Evolutionary conservation across 106 monocot genomes (phyloP), one percentile per base, ranked within the genome.

Genomic region (Chionographis japonica): DNA sequence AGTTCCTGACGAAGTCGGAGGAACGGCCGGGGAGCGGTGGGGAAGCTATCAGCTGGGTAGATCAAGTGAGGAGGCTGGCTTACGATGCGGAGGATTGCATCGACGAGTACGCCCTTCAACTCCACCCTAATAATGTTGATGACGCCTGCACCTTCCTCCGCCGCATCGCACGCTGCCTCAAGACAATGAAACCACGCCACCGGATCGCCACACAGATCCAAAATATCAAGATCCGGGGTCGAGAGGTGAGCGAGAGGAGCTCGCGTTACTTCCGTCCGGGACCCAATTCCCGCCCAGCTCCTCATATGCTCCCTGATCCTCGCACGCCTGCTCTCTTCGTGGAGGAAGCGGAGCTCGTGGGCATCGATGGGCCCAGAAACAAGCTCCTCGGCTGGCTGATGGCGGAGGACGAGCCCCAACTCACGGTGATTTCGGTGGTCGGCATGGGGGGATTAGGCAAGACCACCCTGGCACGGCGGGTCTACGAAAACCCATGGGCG

Each of bases 21-120:
- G 12, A 58, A 50, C 60, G 12, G 37, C 41, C 53, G 43, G 74
- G 19, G 8, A n/a, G 13, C 40, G 43, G 66, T 42, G 2, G 36
- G 39, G 49, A 60, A n/a, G 59, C 63, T 0, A 70, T 27, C 42
- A 65, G 52, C 4, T 80, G 80, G 80, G 65, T 75, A 42, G 70
- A 75, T 39, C 65, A 80, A 60, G 80, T 80, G 63, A 60, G 38
- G 8, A 60, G 71, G 27, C 35, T 75, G 3, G 52, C 65, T 0
- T 80, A 70, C 19, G 70, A 65, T 12, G 65, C 60, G 8, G 80
- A 80, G 66, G 80, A 75, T 40, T 65, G 65, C 71, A 38, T 75
- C 40, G 80, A 70, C 35, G 40, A 60, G 15, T 75, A 58, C 68
- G 8, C 15, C 3, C 39, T 53, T 40, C 73, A 41, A 20, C 41